These are phyloP conservation scores for Phytophthora macrochlamydospora DNA, from an alignment of 352 stramenopile genomes.

Conservation along the genomic window DNA sequence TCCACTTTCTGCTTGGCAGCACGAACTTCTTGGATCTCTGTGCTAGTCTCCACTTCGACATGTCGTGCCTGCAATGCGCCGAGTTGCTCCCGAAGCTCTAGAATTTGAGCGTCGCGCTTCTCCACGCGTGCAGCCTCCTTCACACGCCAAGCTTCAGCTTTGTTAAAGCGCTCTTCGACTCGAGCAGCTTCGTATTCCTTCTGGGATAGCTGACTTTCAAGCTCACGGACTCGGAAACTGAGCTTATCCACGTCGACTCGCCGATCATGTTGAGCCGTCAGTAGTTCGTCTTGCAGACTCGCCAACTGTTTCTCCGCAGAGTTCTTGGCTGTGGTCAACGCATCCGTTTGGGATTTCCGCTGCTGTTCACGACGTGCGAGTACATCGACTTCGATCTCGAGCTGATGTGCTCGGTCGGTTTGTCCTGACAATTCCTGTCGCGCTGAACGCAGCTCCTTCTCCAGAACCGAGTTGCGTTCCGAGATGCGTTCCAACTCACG, in stretches of 20 bases:
- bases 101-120: conserved; percentile 50
- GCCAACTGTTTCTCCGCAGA: conserved; percentile 42
- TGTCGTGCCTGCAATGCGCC: conserved; percentile 45
- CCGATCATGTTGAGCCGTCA: conserved; percentile 32
- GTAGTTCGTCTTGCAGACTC: conserved; percentile 37
- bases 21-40: conserved; percentile 50
- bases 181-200: conserved; percentile 58
- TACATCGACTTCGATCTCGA: conserved; percentile 51
- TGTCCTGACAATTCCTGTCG: conserved; percentile 33
- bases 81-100: conserved; percentile 55
- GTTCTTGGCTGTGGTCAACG: conserved; percentile 33
- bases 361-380: conserved; percentile 52
- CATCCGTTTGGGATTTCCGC: conserved; percentile 44
- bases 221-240: conserved; percentile 45
- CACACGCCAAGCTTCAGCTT: conserved; percentile 50
- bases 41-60: conserved; percentile 49
- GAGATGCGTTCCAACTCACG: conserved; percentile 38
- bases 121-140: conserved; percentile 60
- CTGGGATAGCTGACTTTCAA: conserved; percentile 52
- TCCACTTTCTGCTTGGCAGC: conserved; percentile 35
- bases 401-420: conserved; percentile 34
- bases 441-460: conserved; percentile 38
- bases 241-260: conserved; percentile 53
- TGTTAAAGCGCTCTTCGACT: conserved; percentile 51
- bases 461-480: conserved; percentile 25